Evolutionary conservation across 176 grass and related monocot species (phyloP).

Genomic region (Echinochloa phyllopogon): DNA sequence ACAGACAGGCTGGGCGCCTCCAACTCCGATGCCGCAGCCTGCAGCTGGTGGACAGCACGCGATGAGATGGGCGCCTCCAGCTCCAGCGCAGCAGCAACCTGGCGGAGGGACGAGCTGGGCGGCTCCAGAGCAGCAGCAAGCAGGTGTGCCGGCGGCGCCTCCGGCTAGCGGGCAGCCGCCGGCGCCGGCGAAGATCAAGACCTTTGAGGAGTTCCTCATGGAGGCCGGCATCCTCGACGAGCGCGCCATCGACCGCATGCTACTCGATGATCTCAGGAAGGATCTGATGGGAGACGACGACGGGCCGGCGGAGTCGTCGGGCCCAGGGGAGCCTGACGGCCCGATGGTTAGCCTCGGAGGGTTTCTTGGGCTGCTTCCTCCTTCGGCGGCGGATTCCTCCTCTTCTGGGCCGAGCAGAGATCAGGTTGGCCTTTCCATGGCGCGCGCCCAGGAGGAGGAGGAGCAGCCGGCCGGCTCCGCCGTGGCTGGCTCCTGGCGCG

Average conservation of each 20-base stretch:
- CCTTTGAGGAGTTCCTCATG: conserved; percentile 20
- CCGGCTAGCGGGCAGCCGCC: not conserved
- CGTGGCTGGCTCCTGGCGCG: not conserved
- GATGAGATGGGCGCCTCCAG: not conserved
- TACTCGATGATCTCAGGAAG: not conserved
- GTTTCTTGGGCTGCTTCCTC: not conserved
- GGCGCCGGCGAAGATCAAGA: not conserved
- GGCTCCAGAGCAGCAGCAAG: not conserved
- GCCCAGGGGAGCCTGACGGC: not conserved
- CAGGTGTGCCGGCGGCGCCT: not conserved
- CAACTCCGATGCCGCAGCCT: not conserved
- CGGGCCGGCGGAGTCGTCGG: too few relatives aligned
- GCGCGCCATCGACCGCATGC: not conserved
- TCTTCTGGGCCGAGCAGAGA: not conserved
- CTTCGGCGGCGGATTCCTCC: not conserved
- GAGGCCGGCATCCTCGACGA: not conserved
- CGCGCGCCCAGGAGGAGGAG: not conserved
- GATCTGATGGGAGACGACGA: not conserved
- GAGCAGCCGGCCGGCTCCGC: too few relatives aligned
- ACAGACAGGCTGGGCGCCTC: not conserved
- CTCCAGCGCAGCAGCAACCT: not conserved
- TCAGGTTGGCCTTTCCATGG: not conserved
- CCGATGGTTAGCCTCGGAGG: not conserved
- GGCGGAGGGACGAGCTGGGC: not conserved
- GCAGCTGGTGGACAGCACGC: not conserved